Evolutionary conservation across 2,329 filamentous ascomycete species (phyloP).

Genomic region (Aspergillus fumigatus): DNA sequence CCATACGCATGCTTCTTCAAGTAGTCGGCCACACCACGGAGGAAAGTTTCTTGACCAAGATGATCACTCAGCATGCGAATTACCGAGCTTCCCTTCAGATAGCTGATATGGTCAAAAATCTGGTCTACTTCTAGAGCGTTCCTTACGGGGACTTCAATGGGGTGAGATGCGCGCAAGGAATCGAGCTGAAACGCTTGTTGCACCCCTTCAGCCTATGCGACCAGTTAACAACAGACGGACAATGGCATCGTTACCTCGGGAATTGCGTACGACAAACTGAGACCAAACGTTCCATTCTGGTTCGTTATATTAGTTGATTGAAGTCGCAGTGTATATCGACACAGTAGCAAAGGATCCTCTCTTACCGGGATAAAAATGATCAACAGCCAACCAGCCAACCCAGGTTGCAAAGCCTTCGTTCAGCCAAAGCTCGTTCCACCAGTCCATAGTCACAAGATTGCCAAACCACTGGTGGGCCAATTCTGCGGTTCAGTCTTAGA

Average conservation of each 20-base stretch:
- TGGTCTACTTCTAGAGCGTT: conserved; percentile 96
- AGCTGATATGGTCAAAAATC: conserved; percentile 96
- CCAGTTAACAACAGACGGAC: conserved; percentile 33
- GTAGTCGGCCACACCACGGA: conserved; percentile 85
- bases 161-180: conserved; percentile 83
- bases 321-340: background rate
- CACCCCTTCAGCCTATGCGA: conserved; percentile 72
- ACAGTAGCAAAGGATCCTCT: background rate
- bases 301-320: conserved; percentile 14
- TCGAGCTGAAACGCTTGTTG: conserved; percentile 89
- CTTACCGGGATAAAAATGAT: conserved; percentile 76
- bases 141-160: conserved; percentile 90
- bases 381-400: conserved; percentile 92
- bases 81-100: conserved; percentile 91
- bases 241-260: conserved; percentile 47
- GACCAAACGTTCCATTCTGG: conserved; percentile 94
- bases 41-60: conserved; percentile 80
- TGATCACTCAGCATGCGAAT: conserved; percentile 95
- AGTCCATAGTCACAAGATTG: conserved; percentile 93
- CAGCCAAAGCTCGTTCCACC: conserved; percentile 91
- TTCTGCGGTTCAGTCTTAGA: conserved; percentile 46
- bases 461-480: conserved; percentile 96
- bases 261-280: conserved; percentile 75
- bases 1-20: conserved; percentile 83
- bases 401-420: conserved; percentile 97